Conservation (phyloP, 441 rosid species). For the Mallotus repandus region DNA sequence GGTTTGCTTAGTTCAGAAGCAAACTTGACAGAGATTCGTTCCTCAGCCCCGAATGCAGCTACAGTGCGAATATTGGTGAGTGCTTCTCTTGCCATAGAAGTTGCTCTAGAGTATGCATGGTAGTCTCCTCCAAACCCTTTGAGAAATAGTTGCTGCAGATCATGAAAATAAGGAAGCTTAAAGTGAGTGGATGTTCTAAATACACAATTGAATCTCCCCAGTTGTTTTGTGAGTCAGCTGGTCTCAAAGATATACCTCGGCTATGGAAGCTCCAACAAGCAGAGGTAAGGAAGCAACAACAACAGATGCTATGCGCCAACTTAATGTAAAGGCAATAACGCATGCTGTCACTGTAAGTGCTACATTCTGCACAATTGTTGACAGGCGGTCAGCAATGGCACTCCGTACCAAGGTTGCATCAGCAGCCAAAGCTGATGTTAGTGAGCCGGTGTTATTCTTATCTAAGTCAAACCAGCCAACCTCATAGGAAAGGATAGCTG, state of each 20-base stretch:
- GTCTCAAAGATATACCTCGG: slow-evolving; percentile 52
- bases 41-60: slow-evolving; percentile 77
- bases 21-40: slow-evolving; percentile 51
- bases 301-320: slow-evolving; percentile 82
- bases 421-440: slow-evolving; percentile 69
- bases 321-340: slow-evolving; percentile 57
- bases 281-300: slow-evolving; percentile 75
- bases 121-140: slow-evolving; percentile 91
- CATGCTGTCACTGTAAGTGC: slow-evolving; percentile 77
- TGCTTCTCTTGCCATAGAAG: slow-evolving; percentile 74
- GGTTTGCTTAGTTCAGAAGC: slow-evolving; percentile 58
- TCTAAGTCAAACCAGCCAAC: slow-evolving; percentile 82
- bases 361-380: slow-evolving; percentile 69
- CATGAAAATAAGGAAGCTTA: background rate
- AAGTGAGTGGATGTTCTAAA: background rate
- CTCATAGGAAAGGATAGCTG: slow-evolving; percentile 77
- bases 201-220: background rate
- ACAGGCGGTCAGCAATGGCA: slow-evolving; percentile 76
- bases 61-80: slow-evolving; percentile 71
- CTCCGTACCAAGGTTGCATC: slow-evolving; percentile 79
- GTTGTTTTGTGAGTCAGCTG: background rate
- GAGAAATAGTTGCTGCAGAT: slow-evolving; percentile 74
- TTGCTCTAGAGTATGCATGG: slow-evolving; percentile 61
- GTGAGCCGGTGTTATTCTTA: slow-evolving; percentile 67
- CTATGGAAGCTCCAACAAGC: slow-evolving; percentile 66